phyloP scores from a whole-genome alignment of 2,329 filamentous ascomycete genomes.

The Penicillium thymicola region DNA sequence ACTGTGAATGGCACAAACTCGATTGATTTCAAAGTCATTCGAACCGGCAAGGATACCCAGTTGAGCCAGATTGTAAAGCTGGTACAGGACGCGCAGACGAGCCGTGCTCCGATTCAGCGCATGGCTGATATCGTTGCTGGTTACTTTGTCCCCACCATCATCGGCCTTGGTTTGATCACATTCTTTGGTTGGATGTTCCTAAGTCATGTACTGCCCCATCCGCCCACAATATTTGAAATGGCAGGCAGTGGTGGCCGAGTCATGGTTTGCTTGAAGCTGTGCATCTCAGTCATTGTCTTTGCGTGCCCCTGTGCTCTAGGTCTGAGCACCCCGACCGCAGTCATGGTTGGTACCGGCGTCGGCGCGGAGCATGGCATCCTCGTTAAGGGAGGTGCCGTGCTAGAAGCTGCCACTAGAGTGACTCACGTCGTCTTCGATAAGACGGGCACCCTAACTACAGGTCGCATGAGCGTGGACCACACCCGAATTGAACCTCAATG shows the following conservation, averaged over 20 bases:
- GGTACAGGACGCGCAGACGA: conserved; percentile 97
- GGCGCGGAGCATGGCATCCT: conserved; percentile 94
- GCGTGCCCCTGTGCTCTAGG: conserved; percentile 97
- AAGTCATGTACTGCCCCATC: conserved; percentile 76
- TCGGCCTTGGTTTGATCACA: conserved; percentile 76
- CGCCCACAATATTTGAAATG: conserved; percentile 82
- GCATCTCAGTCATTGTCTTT: conserved; percentile 97
- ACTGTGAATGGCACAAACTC: conserved; percentile 94
- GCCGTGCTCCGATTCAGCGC: conserved; percentile 87
- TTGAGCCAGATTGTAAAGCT: conserved; percentile 96
- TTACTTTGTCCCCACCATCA: conserved; percentile 88
- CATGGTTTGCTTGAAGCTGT: conserved; percentile 96
- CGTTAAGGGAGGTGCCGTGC: conserved; percentile 91
- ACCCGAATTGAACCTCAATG: conserved; percentile 65
- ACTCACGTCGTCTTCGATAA: conserved; percentile 92
- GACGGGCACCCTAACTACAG: conserved; percentile 89
- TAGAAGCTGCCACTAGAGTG: conserved; percentile 87
- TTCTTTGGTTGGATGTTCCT: conserved; percentile 94
- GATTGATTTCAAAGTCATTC: conserved; percentile 85
- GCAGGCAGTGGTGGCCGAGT: conserved; percentile 81
- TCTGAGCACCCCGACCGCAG: conserved; percentile 89
- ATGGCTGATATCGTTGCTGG: conserved; percentile 88
- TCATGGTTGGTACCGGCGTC: conserved; percentile 98
- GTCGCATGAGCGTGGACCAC: conserved; percentile 88
- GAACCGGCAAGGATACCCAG: conserved; percentile 91